Base-by-base conservation (phyloP, 345 rosid genomes). In the Raphanus raphanistrum region DNA sequence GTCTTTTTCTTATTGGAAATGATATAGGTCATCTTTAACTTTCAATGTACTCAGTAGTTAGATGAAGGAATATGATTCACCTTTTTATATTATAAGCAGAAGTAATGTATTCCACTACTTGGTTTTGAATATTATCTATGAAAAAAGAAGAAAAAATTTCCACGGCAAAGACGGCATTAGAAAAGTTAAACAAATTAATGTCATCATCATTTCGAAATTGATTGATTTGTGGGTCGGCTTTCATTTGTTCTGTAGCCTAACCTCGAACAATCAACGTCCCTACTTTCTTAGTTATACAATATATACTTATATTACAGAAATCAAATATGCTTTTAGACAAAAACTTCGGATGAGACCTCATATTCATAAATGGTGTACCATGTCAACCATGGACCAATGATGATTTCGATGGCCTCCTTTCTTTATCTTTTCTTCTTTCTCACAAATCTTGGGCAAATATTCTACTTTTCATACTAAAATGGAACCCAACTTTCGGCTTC, bases 201-300 rank as follows among this genome's bases (percentile, higher is more conserved):
- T 52, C 59, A 52, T 72, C 55, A 71, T 72, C 63, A 78, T 78
- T 71, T 72, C 25, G 25, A 59, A 58, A 66, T 72, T 72, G 72
- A 72, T 78, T 66, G 68, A 72, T 72, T 72, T 66, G 58, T 72
- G 73, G 81, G 77, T 61, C 74, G 69, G 69, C 60, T 73, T 79
- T 45, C 58, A 57, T 67, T 73, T 79, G 77, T 72, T 79, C 43
- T 73, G 2, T 66, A 72, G 69, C 66, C 48, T 62, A 79, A 67
- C 78, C 73, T 67, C 77, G 73, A 73, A 79, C 58, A 68, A 79
- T 73, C 74, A 61, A 67, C 64, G 78, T 58, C 82, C 65, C 82
- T 73, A 73, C 78, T 43, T 35, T 55, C 28, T 32, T 72, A 21
- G 28, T 66, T 50, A 21, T 21, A 21, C 21, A 21, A 21, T 55